phyloP scores from a whole-genome alignment of 345 rosid species.

The Eucalyptus sp. region DNA sequence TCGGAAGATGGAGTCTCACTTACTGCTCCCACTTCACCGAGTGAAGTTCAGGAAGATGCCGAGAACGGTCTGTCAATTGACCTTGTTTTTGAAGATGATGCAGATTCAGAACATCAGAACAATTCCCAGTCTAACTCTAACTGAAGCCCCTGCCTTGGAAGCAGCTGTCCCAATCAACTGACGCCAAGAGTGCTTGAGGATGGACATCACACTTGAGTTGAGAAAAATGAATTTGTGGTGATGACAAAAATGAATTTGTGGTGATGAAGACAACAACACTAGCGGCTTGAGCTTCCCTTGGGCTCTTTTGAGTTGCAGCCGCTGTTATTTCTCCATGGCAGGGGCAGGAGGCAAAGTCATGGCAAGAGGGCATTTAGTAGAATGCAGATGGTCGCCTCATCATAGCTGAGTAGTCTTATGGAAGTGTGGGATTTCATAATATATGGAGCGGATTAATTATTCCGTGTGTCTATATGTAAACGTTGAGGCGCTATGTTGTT shows the following conservation, averaged over 20 bases:
- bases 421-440: background rate
- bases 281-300: background rate
- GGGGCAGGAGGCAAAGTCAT: background rate
- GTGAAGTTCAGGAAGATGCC: slow-evolving; percentile 1
- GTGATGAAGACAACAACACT: background rate
- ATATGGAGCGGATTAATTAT: background rate
- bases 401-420: background rate
- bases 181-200: background rate
- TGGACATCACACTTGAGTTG: background rate
- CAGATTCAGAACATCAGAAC: background rate
- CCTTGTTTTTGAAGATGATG: background rate
- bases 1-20: background rate
- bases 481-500: background rate
- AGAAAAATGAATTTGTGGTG: background rate
- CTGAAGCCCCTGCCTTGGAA: background rate
- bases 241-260: background rate
- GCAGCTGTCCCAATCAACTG: background rate
- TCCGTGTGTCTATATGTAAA: background rate
- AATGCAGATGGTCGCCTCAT: background rate
- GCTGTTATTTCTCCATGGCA: background rate
- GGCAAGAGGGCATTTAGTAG: background rate
- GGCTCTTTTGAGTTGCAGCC: background rate
- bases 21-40: background rate
- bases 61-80: background rate
- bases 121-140: background rate